Evolutionary conservation across 2,329 filamentous ascomycete species (phyloP), one percentile per base, ranked within the genome.

Genomic region (Periconia sp.): DNA sequence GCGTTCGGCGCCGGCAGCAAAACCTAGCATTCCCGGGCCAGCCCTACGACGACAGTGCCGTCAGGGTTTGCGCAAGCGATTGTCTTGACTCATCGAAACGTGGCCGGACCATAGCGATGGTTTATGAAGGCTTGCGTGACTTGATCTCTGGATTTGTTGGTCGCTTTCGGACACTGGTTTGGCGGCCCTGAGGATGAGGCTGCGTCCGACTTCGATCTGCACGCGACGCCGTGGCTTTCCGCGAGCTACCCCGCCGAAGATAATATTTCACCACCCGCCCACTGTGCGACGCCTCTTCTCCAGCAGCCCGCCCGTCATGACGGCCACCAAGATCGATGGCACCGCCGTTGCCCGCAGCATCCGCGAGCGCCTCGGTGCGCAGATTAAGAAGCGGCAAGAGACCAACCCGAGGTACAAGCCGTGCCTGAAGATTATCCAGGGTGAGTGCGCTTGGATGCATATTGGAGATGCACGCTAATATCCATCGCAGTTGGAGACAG

Each of bases 341-440:
- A 96, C 87, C 43, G 90, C 89, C 69, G 91, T 97, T 76, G 94
- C 94, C 59, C 95, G 92, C 78, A 82, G 78, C 68, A 96, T 97
- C 69, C 87, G 94, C 50, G 89, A 92, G 76, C 81, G 81, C 50
- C 81, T 99, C 62, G 86, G 86, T 61, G 77, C 76, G 33, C 86
- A 96, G 73, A 95, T 99, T 72, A 81, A 83, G 57, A 79, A 88
- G 69, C 87, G 85, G 69, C 92, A 96, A 73, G 81, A 83, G 73
- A 73, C 78, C 48, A 96, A 96, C 70, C 88, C 92, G 28, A 82
- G 91, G 60, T 99, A 91, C 78, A 85, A 86, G 75, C 94, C 94
- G 38, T 88, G 83, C 54, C 80, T 99, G 69, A 94, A 91, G 71
- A 99, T 99, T 70, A 87, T 99, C 56, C 94, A 99, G 83, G 88